Percentiles rank a stretch among this genome's conserved stretches.
phyloP scores from a whole-genome alignment of 768 basidiomycete genomes.

The Termitomyces sp. region DNA sequence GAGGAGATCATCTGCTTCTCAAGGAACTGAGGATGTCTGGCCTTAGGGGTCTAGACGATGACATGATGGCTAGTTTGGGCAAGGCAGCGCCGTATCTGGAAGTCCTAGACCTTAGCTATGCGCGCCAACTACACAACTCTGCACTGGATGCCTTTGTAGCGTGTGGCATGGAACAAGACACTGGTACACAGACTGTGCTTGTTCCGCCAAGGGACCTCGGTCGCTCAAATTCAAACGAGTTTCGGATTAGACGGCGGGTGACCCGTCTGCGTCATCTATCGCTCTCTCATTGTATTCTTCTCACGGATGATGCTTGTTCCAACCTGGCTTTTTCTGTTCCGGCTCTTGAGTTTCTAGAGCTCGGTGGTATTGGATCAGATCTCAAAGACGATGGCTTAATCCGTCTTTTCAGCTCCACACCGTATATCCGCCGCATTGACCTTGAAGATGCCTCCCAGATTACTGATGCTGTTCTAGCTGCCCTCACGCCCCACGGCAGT shows the following conservation, averaged over 20 bases:
- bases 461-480: constrained; percentile 63
- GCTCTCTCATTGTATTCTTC: constrained; percentile 60
- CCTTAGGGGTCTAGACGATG: constrained; percentile 53
- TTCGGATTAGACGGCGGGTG: constrained; percentile 49
- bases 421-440: constrained; percentile 69
- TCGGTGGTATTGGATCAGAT: constrained; percentile 68
- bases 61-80: constrained; percentile 60
- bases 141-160: constrained; percentile 68
- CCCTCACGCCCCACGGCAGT: constrained; percentile 46
- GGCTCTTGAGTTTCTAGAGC: constrained; percentile 67
- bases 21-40: constrained; percentile 65
- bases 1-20: constrained; percentile 45
- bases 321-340: constrained; percentile 70
- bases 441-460: constrained; percentile 79
- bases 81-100: constrained; percentile 67
- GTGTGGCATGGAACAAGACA: constrained; percentile 32
- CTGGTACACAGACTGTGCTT: constrained; percentile 37
- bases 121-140: constrained; percentile 66
- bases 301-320: constrained; percentile 73
- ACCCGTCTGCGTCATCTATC: constrained; percentile 70
- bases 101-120: constrained; percentile 76
- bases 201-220: constrained; percentile 63
- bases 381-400: constrained; percentile 73
- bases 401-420: constrained; percentile 61
- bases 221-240: constrained; percentile 43